Conservation (phyloP, 2,329 filamentous ascomycete species). For the Ceratocystis huliohia region DNA sequence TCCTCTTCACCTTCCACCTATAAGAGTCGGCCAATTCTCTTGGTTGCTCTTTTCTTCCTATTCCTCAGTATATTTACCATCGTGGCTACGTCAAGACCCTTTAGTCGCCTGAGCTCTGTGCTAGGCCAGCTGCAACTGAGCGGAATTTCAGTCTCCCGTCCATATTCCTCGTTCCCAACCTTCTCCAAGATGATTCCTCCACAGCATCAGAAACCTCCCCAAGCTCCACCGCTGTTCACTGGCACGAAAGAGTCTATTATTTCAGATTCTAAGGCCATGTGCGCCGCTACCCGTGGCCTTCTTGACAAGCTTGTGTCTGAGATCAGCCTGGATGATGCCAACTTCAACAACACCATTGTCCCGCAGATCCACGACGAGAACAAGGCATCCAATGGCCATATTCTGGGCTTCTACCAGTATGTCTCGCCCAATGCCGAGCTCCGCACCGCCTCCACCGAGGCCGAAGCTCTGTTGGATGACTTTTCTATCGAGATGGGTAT, state of each 20-base stretch:
- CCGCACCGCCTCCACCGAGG: constrained; percentile 62
- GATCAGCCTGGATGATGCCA: constrained; percentile 40
- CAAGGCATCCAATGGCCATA: constrained; percentile 43
- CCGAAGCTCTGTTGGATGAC: constrained; percentile 62
- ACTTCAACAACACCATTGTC: constrained; percentile 42
- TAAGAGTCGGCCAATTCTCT: constrained; percentile 14
- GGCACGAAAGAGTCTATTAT: constrained; percentile 58
- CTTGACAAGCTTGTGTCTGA: constrained; percentile 56
- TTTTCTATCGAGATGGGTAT: constrained; percentile 67
- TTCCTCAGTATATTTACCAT: constrained; percentile 45
- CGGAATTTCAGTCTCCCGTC: constrained; percentile 26
- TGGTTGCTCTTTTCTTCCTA: constrained; percentile 39
- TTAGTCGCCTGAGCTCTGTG: constrained; percentile 45
- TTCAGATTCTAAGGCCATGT: constrained; percentile 52
- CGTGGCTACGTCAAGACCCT: constrained; percentile 52
- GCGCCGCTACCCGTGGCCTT: constrained; percentile 47
- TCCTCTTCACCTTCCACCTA: constrained; percentile 11
- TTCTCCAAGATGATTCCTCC: constrained; percentile 44
- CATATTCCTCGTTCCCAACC: constrained; percentile 19
- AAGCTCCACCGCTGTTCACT: constrained; percentile 65
- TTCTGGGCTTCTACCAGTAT: constrained; percentile 69
- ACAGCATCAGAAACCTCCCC: constrained; percentile 61
- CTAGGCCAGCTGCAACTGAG: constrained; percentile 42
- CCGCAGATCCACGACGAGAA: constrained; percentile 68
- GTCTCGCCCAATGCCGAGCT: constrained; percentile 57